Percentiles rank a stretch among this genome's conserved stretches.
Conservation (phyloP, 2,329 filamentous ascomycete species). For the Penicillium vulpinum region DNA sequence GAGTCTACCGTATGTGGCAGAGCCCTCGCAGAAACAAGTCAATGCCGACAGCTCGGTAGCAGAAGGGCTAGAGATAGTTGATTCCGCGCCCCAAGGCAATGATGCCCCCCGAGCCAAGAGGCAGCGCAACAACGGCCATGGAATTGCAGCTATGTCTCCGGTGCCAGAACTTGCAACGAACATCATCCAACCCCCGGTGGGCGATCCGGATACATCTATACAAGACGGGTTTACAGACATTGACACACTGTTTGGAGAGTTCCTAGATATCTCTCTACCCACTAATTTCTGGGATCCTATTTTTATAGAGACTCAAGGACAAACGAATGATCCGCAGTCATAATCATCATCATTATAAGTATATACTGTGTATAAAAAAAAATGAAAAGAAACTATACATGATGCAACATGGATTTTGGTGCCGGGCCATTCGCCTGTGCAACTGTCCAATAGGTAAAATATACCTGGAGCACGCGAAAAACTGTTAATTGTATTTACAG, state of each 20-base stretch:
- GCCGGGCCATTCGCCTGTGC: background rate
- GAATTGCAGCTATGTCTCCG: background rate
- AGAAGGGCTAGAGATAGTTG: background rate
- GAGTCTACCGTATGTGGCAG: background rate
- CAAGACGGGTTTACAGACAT: slow-evolving; percentile 33
- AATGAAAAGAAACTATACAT: slow-evolving; percentile 3
- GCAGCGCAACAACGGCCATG: slow-evolving; percentile 2
- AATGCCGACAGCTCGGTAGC: background rate
- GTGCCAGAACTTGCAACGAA: slow-evolving; percentile 12
- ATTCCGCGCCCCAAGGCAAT: background rate
- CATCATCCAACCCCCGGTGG: slow-evolving; percentile 49
- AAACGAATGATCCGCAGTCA: slow-evolving; percentile 1
- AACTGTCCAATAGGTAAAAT: background rate
- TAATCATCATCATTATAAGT: slow-evolving; percentile 16
- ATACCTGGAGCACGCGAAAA: background rate
- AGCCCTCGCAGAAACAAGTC: background rate
- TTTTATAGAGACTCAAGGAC: slow-evolving; percentile 21
- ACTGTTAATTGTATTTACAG: background rate
- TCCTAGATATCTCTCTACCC: slow-evolving; percentile 37
- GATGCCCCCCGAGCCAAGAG: slow-evolving; percentile 1
- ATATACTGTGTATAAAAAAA: slow-evolving; percentile 8
- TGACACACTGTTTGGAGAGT: slow-evolving; percentile 38
- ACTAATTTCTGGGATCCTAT: slow-evolving; percentile 41
- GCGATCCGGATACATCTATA: slow-evolving; percentile 32
- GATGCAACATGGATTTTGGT: background rate